Evolutionary conservation across 495 filamentous ascomycete species (phyloP).

Genomic region (Jackrogersella multiformis): DNA sequence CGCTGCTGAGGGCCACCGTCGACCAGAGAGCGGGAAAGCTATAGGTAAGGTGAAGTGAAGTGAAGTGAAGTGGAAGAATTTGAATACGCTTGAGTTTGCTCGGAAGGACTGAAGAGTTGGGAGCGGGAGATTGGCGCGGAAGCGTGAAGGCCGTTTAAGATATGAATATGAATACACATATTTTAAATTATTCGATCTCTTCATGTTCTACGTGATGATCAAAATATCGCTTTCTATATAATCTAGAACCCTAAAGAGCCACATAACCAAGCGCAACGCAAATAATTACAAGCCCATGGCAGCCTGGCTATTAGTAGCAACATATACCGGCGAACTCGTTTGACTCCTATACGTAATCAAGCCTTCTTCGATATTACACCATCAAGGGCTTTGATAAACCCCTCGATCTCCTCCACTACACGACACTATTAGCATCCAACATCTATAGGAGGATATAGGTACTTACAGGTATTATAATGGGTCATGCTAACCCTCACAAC

Average conservation of each 20-base stretch:
- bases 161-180: constrained; percentile 1
- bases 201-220: background rate
- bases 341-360: background rate
- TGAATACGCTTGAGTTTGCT: background rate
- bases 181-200: background rate
- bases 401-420: constrained; percentile 65
- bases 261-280: background rate
- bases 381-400: constrained; percentile 59
- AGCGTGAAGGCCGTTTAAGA: background rate
- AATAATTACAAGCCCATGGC: background rate
- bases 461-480: constrained; percentile 78
- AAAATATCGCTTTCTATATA: background rate
- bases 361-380: constrained; percentile 48
- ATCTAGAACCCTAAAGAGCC: background rate
- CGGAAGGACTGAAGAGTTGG: background rate
- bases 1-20: constrained; percentile 78
- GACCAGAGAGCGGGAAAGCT: constrained; percentile 62
- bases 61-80: background rate
- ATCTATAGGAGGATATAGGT: background rate
- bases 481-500: constrained; percentile 75
- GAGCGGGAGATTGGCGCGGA: background rate
- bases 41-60: constrained; percentile 8
- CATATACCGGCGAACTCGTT: background rate
- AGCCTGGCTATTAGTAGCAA: background rate
- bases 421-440: constrained; percentile 13